Base-by-base conservation (phyloP, 1,284 basidiomycete genomes). In the Boletus holoroseus region DNA sequence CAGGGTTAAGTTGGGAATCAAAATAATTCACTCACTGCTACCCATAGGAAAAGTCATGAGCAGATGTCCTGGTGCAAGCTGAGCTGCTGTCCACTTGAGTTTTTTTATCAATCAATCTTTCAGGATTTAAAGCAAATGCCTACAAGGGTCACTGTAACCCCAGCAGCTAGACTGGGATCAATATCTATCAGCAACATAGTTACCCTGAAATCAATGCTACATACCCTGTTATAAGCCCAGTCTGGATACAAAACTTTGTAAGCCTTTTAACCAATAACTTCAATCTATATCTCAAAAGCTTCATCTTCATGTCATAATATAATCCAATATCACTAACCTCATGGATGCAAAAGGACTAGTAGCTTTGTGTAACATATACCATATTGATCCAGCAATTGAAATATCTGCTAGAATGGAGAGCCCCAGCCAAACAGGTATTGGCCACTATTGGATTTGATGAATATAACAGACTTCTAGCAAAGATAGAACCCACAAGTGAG, bases 161-260 rank as follows among this genome's bases (percentile, higher is more conserved):
- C 59, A 50, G 56, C 44, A 30, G 44, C 43, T 12, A 63, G 13
- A 31, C 62, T 67, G 4, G 5, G 4, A 22, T 0, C 5, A 43
- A 20, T 0, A 24, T 40, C 2, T 5, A 30, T 54, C 2, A 61
- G 15, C 0, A 28, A 13, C 1, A 18, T 7, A 12, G 5, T 44
- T 37, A 4, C 5, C 2, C 30, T 32, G 5, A 47, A 31, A 41
- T 15, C 2, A 45, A 39, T 44, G 2, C 0, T 4, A 45, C n/a
- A 46, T 42, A 58, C 62, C 62, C 40, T 7, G 64, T 63, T 37
- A 67, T 50, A 1, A 62, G 20, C 6, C 62, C 62, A 63, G 64
- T 63, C 24, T 63, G 64, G 16, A 63, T 49, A 3, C 16, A 54
- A 45, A 63, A 58, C 4, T 15, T 63, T 46, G 13, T 31, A 3